Evolutionary conservation across 495 filamentous ascomycete species (phyloP).

Genomic region (Daldinia caldariorum): DNA sequence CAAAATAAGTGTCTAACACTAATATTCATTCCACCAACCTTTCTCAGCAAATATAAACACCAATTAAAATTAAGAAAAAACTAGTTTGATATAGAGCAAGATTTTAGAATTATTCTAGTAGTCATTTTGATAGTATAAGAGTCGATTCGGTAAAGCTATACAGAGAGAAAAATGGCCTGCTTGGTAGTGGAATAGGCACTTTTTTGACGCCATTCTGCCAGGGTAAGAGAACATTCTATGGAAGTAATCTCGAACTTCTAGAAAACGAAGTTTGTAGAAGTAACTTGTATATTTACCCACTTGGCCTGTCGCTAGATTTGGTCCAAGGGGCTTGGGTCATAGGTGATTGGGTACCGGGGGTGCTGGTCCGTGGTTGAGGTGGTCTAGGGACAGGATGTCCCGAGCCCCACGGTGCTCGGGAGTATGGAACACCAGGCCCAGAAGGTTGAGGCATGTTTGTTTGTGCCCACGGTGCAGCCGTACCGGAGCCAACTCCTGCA

Average conservation of each 20-base stretch:
- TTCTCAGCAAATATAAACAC: no score
- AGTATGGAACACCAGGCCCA: conserved; percentile 49
- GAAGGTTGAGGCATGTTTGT: conserved; percentile 45
- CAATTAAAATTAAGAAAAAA: no score
- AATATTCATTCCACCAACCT: no score
- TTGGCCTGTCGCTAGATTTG: conserved; percentile 43
- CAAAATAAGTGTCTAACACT: no score
- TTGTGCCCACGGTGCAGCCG: conserved; percentile 55
- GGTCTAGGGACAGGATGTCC: conserved; percentile 34
- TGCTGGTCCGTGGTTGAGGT: conserved; percentile 28
- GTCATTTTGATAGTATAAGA: no score
- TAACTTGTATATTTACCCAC: conserved; percentile 28
- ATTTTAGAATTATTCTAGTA: no score
- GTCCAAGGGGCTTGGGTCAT: conserved; percentile 43
- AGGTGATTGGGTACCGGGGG: conserved; percentile 27
- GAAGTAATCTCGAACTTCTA: not conserved
- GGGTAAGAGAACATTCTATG: not conserved
- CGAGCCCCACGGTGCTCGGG: conserved; percentile 41
- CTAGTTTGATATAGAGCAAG: no score
- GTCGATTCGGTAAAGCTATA: no score
- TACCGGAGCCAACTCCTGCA: conserved; percentile 37
- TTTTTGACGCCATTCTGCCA: no score
- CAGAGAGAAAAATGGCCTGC: no score
- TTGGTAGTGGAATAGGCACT: no score
- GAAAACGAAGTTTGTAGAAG: not conserved